These are phyloP conservation scores for Starmerella geochares DNA, from an alignment of 805 yeast genomes.

Conservation along the genomic window DNA sequence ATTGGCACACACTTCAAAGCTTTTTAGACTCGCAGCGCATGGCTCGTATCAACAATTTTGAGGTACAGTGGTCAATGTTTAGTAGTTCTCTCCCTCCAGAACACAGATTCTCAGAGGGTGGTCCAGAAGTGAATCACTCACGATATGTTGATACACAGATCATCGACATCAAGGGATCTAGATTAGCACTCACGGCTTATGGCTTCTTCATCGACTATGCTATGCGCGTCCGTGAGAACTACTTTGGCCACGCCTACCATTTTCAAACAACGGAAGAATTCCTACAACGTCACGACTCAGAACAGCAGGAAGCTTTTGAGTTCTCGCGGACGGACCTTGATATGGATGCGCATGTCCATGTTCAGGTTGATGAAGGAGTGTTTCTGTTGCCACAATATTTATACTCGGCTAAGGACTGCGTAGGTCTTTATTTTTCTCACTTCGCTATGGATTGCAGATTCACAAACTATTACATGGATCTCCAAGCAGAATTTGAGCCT, in stretches of 20 bases:
- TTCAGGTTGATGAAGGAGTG: slow-evolving; percentile 60
- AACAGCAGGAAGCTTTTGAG: slow-evolving; percentile 2
- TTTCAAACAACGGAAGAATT: slow-evolving; percentile 84
- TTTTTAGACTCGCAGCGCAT: slow-evolving; percentile 54
- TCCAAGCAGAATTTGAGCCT: slow-evolving; percentile 65
- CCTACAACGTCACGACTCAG: slow-evolving; percentile 9
- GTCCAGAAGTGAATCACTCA: slow-evolving; percentile 35
- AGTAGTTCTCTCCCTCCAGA: slow-evolving; percentile 33
- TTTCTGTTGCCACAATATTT: slow-evolving; percentile 62
- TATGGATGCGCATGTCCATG: slow-evolving; percentile 63
- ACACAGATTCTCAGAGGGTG: slow-evolving; percentile 35
- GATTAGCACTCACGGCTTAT: slow-evolving; percentile 59
- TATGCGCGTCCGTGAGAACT: slow-evolving; percentile 70
- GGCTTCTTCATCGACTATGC: slow-evolving; percentile 73
- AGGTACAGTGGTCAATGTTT: slow-evolving; percentile 56
- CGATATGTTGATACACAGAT: slow-evolving; percentile 45
- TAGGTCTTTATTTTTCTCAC: slow-evolving; percentile 52
- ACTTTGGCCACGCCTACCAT: slow-evolving; percentile 76
- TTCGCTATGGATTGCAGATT: slow-evolving; percentile 74
- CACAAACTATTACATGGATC: slow-evolving; percentile 81
- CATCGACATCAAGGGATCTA: slow-evolving; percentile 54
- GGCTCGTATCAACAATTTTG: slow-evolving; percentile 58
- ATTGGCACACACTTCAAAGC: slow-evolving; percentile 79
- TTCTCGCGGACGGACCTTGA: slow-evolving; percentile 44
- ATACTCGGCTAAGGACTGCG: slow-evolving; percentile 52